Base-by-base conservation (phyloP, 2,329 filamentous ascomycete species). In the Ophiocordyceps australis region DNA sequence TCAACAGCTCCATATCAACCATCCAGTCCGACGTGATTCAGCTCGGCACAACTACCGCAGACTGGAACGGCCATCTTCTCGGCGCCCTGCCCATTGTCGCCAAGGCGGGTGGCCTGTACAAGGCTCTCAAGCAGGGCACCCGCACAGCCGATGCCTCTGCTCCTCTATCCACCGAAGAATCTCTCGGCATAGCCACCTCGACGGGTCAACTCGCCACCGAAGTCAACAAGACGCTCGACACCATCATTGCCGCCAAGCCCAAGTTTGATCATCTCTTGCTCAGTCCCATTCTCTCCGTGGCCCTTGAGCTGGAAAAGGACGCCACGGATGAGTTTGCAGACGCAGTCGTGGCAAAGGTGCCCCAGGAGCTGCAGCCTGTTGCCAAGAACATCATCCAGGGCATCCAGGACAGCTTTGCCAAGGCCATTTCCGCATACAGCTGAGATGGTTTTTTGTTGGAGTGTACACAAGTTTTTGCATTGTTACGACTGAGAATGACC, bases 211-310 rank as follows among this genome's bases (percentile, higher is more conserved):
- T 62, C 15, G 41, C 46, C 23, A 28, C 23, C 9, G 38, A 40
- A n/a, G 52, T 59, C 31, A 47, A 55, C 33, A 27, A 35, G 17
- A 52, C 52, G 4, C 43, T 60, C 17, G 34, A 38, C 7, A 42
- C 43, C n/a, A 38, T 61, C 14, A 41, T 57, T 30, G 36, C 30
- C 9, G 38, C 46, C 16, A 58, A 59, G 40, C 44, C 39, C 13
- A 53, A 56, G 32, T 64, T 63, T 30, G 50, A 59, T 33, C 40
- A 41, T 20, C 37, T 59, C 5, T 27, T 56, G 19, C 46, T 62
- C 15, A 47, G 42, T 24, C 54, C 57, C 0, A 36, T 57, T 19
- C 56, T 63, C 19, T 38, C 57, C 20, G 22, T 55, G 11, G 54
- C 51, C 30, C 35, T 65, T 15, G 36, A 51, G 28, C 30, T 47